Evolutionary conservation across 305 asterid genomes (phyloP).

Genomic region (Striga hermonthica): DNA sequence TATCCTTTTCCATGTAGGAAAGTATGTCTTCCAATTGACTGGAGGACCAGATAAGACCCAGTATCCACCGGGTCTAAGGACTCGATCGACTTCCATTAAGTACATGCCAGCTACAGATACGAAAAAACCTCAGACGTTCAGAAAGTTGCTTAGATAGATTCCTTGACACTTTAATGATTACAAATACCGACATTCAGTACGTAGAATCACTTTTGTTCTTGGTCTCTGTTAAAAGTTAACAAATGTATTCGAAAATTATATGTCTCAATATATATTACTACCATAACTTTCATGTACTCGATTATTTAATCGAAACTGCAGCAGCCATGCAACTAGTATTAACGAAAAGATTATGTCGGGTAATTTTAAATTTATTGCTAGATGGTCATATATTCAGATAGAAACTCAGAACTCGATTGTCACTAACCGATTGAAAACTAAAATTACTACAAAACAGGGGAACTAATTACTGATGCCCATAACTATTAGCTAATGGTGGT

Average conservation of each 20-base stretch:
- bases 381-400: not conserved
- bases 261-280: not conserved
- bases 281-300: no score
- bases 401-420: not conserved
- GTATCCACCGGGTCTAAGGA: constrained; percentile 90
- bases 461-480: not conserved
- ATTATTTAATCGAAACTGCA: no score
- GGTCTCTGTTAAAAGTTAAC: not conserved
- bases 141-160: no score
- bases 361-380: not conserved
- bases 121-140: constrained; percentile 15
- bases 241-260: not conserved
- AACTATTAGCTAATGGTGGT: not conserved
- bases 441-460: not conserved
- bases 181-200: no score
- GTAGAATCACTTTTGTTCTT: not conserved
- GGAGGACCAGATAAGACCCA: constrained; percentile 98
- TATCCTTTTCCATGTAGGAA: constrained; percentile 75
- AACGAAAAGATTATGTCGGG: not conserved
- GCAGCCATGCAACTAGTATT: no score
- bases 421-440: not conserved
- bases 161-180: no score
- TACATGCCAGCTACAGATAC: constrained; percentile 65
- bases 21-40: constrained; percentile 87
- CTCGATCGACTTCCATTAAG: constrained; percentile 88